Base-by-base conservation (phyloP, 495 filamentous ascomycete genomes). In the Hyaloscypha hepaticicola region DNA sequence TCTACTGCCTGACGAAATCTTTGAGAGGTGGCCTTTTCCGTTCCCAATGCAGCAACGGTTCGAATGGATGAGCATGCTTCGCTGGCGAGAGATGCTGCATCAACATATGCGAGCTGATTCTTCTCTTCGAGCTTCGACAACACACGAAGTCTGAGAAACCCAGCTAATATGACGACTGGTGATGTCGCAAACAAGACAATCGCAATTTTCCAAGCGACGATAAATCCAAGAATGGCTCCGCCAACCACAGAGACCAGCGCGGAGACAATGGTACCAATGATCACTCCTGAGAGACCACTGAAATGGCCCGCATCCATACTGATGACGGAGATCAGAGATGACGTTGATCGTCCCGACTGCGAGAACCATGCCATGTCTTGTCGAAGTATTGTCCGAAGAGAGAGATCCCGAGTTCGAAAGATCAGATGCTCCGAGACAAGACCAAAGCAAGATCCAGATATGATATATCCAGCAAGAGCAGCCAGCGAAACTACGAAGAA, bases 171-270 rank as follows among this genome's bases (percentile, higher is more conserved):
- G 16, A 86, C 66, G 26, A 81, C 73, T 26, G 85, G 84, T 24
- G 85, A 66, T 12, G 77, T 76, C 3, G 78, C 79, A 22, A 87
- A 77, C 5, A 84, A 70, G 0, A 85, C 78, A 16, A 88, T 77
- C 1, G 78, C 79, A 8, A 88, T 79, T 62, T 87, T 87, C 85
- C 86, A 88, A 0, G 85, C 86, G 49, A 86, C 78, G 12, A 81
- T 67, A 67, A 87, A 84, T 0, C 84, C 77, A 9, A 89, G 75
- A n/a, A 81, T 77, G 49, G 84, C 78, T n/a, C 82, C 78, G 1
- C 72, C 75, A 33, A 79, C 65, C 55, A 82, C 72, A 41, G 73
- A 77, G 9, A 76, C 70, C 1, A 74, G 24, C n/a, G 79, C 73
- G 5, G 78, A 77, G 49, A 78, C 74, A 7, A 80, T 70, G 1